A percentile compares a stretch with the other conserved stretches of the same genome.
Conservation (phyloP, 2,329 filamentous ascomycete genomes). For the Ilyonectria robusta region DNA sequence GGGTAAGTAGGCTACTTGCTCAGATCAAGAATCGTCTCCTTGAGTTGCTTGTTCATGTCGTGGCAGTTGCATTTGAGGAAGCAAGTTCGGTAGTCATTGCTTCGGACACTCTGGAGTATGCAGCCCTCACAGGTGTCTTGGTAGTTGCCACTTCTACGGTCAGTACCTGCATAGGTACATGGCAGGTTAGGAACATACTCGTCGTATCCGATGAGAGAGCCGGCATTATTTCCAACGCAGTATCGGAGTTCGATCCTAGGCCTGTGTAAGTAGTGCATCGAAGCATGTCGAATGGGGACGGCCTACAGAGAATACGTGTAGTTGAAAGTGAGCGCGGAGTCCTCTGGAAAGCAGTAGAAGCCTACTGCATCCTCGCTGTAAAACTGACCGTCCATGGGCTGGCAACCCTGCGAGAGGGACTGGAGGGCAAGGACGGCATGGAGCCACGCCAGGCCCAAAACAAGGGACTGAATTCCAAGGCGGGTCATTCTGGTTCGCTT, state of each 20-base stretch:
- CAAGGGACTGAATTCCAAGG: neutral
- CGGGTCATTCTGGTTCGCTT: neutral
- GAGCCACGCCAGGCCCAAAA: neutral
- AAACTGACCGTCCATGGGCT: conserved; percentile 25
- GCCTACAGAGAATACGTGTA: conserved; percentile 23
- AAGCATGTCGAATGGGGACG: neutral
- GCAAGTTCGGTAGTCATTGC: conserved; percentile 12
- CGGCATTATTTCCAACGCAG: conserved; percentile 21
- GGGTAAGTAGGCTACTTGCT: neutral
- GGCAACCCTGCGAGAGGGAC: conserved; percentile 22
- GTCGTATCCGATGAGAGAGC: conserved; percentile 17
- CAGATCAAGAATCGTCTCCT: conserved; percentile 12
- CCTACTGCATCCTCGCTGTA: conserved; percentile 21
- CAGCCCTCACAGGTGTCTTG: conserved; percentile 21
- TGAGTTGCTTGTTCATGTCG: conserved; percentile 3
- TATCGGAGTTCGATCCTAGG: conserved; percentile 18
- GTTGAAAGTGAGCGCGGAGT: neutral
- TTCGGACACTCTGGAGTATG: conserved; percentile 2
- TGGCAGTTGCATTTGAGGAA: conserved; percentile 19
- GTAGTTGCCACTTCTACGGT: conserved; percentile 9
- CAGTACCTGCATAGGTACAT: neutral
- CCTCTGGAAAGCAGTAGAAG: conserved; percentile 23
- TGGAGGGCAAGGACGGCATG: neutral
- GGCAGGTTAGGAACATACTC: neutral
- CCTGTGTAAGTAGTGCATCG: neutral